Conservation (phyloP, 805 yeast species). For the Teunomyces panamensis region DNA sequence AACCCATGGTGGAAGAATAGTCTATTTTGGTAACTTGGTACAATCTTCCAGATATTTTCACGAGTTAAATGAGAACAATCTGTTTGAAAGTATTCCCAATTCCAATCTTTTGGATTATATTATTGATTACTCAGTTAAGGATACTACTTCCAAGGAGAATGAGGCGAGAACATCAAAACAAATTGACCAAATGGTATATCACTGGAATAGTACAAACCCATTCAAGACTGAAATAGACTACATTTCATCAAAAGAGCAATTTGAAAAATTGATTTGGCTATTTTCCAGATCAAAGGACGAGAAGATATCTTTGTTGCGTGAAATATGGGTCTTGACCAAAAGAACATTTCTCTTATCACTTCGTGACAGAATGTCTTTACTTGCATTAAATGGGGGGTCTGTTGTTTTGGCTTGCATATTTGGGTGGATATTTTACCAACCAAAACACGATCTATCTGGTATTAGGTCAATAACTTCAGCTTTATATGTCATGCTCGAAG, state of each 20-base stretch:
- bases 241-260: background rate
- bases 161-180: constrained; percentile 7
- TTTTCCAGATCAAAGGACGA: constrained; percentile 14
- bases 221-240: background rate
- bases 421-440: constrained; percentile 26
- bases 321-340: constrained; percentile 16
- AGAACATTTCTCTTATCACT: constrained; percentile 18
- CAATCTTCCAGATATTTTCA: constrained; percentile 16
- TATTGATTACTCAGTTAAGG: constrained; percentile 14
- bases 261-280: background rate
- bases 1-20: constrained; percentile 24
- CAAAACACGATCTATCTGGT: constrained; percentile 18
- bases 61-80: constrained; percentile 1
- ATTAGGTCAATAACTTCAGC: constrained; percentile 21
- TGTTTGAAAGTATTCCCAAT: background rate
- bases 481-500: constrained; percentile 21
- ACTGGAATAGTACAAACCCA: constrained; percentile 7
- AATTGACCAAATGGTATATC: constrained; percentile 9
- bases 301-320: constrained; percentile 17
- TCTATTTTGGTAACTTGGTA: constrained; percentile 20
- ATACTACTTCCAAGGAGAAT: constrained; percentile 9
- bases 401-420: constrained; percentile 14
- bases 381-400: constrained; percentile 20
- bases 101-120: constrained; percentile 10
- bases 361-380: constrained; percentile 18